Conservation (phyloP, 2,329 filamentous ascomycete genomes). For the Alternaria dauci region DNA sequence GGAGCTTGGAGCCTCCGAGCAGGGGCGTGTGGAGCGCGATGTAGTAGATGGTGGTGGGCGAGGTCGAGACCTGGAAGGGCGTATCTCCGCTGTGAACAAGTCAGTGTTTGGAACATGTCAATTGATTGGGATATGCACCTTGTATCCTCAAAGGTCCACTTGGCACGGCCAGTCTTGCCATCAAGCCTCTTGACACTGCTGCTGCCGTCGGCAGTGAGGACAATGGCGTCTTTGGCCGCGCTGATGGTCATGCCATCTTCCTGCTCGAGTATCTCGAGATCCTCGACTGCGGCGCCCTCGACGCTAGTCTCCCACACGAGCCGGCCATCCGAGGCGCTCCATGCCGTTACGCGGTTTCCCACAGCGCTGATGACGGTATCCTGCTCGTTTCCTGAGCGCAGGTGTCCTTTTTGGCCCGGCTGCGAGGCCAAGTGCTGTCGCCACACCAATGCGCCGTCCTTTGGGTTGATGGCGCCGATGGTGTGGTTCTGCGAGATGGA, state of each 20-base stretch:
- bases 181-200: slow-evolving; percentile 75
- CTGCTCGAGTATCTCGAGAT: slow-evolving; percentile 80
- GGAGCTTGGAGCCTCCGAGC: slow-evolving; percentile 75
- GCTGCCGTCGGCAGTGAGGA: slow-evolving; percentile 67
- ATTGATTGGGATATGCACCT: slow-evolving; percentile 52
- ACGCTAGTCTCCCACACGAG: slow-evolving; percentile 77
- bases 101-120: slow-evolving; percentile 15
- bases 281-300: slow-evolving; percentile 64
- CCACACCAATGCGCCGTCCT: slow-evolving; percentile 85
- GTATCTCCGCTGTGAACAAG: slow-evolving; percentile 65
- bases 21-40: slow-evolving; percentile 74
- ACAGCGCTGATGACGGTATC: slow-evolving; percentile 78
- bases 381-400: slow-evolving; percentile 81
- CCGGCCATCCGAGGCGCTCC: slow-evolving; percentile 84
- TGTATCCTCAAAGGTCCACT: slow-evolving; percentile 79
- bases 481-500: slow-evolving; percentile 86
- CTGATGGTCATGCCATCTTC: slow-evolving; percentile 62
- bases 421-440: slow-evolving; percentile 72
- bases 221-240: slow-evolving; percentile 72
- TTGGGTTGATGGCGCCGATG: slow-evolving; percentile 87
- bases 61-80: slow-evolving; percentile 79
- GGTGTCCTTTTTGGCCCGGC: slow-evolving; percentile 50
- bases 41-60: slow-evolving; percentile 74
- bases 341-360: slow-evolving; percentile 75
- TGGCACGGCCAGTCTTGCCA: slow-evolving; percentile 73